Evolutionary conservation across 257 asterid species (phyloP).

Genomic region (Scutellaria barbata): DNA sequence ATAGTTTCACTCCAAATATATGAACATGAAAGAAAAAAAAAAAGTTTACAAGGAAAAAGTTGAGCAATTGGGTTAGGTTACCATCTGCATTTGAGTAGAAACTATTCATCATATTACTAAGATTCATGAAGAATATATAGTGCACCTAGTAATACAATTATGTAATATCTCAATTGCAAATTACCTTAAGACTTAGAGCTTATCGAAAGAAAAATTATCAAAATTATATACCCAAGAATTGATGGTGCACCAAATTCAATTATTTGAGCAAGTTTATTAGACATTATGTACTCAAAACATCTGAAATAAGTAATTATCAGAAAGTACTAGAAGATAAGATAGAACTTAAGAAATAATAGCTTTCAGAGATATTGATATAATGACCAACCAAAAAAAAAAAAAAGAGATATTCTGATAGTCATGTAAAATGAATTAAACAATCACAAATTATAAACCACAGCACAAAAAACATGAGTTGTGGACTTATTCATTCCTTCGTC

Average conservation of each 20-base stretch:
- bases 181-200: background rate
- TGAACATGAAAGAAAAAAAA: conserved; percentile 15
- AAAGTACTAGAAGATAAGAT: background rate
- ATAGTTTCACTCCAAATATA: conserved; percentile 15
- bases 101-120: conserved; percentile 21
- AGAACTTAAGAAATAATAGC: background rate
- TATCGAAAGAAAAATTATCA: background rate
- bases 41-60: background rate
- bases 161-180: background rate
- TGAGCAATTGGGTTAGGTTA: conserved; percentile 10
- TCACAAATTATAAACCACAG: background rate
- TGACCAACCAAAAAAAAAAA: background rate
- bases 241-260: background rate
- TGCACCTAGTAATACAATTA: background rate
- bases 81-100: conserved; percentile 13
- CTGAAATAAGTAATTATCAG: background rate
- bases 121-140: background rate
- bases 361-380: background rate
- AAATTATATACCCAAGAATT: conserved; percentile 8
- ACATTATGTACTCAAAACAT: conserved; percentile 6
- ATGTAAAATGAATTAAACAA: background rate
- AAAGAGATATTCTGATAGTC: background rate
- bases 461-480: background rate
- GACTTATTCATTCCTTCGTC: background rate
- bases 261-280: conserved; percentile 11